Evolutionary conservation across 2,329 filamentous ascomycete genomes (phyloP), one percentile per base, ranked within the genome.

Genomic region (Fusarium sp.): DNA sequence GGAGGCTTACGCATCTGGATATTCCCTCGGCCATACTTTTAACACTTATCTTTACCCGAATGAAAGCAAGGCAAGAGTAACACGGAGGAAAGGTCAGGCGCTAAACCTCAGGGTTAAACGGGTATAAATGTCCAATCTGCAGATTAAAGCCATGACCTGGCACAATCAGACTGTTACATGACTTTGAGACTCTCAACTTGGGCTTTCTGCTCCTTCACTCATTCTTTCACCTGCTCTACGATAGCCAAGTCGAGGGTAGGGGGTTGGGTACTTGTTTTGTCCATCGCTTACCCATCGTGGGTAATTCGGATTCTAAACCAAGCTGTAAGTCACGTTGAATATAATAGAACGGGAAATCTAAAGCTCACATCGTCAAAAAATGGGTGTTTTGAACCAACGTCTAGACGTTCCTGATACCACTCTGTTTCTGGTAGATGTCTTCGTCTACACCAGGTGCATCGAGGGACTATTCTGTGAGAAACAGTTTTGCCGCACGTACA

Each of bases 361-460:
- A 10, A 2, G 34, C 50, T 18, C 38, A 66, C 69, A 5, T 70
- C 15, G 4, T 72, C 66, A 20, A 72, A 70, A 20, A 55, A 72
- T 0, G 69, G 69, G 30, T 65, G 37, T 7, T 45, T 60, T 0
- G 28, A 37, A 2, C 62, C 46, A 20, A 50, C 2, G 2, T 50
- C 31, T 1, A 46, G 6, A 3, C 10, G 45, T 8, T 65, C 62
- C 0, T 31, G 7, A 3, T 18, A 8, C 69, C 69, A 72, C 23
- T 72, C 40, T 1, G 8, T 12, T 12, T 72, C 62, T 30, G 53
- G 56, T 0, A 62, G 13, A 20, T 72, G 69, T 1, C 66, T 56
- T 2, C 69, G 53, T 36, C 42, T 70, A 13, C 69, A 72, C 69
- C 63, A 70, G 3, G 47, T 70, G 5, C 69, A 72, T 8, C 69